These are phyloP conservation scores for Mucor ambiguus DNA, from an alignment of 371 early-diverging fungal genomes.

Conservation along the genomic window DNA sequence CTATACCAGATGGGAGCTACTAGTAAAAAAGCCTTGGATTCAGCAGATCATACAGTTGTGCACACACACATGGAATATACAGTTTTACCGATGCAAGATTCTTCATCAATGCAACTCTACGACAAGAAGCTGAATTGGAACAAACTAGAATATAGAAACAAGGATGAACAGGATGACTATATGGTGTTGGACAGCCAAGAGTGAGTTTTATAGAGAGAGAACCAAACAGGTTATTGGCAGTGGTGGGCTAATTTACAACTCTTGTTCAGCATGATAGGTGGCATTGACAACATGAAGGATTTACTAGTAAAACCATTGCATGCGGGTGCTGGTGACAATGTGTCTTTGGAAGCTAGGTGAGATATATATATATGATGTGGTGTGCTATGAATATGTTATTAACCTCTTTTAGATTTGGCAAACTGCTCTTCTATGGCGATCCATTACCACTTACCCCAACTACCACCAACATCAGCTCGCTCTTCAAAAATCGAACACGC, in stretches of 20 bases:
- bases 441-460: neutral
- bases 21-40: constrained; percentile 20
- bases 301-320: constrained; percentile 14
- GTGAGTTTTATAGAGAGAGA: neutral
- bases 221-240: neutral
- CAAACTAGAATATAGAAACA: constrained; percentile 13
- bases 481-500: constrained; percentile 21
- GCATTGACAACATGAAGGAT: constrained; percentile 20
- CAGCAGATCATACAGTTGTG: constrained; percentile 13
- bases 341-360: constrained; percentile 40
- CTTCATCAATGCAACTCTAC: constrained; percentile 31
- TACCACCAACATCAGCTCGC: neutral
- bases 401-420: constrained; percentile 37
- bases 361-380: neutral
- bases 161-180: neutral
- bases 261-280: neutral
- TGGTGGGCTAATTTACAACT: neutral
- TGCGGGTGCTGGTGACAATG: constrained; percentile 8
- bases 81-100: constrained; percentile 37
- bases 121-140: constrained; percentile 34
- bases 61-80: constrained; percentile 8
- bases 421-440: constrained; percentile 30
- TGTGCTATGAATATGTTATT: neutral
- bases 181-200: constrained; percentile 1
- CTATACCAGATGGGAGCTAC: constrained; percentile 22